Evolutionary conservation across 805 yeast species (phyloP).

Genomic region (Candida montana): DNA sequence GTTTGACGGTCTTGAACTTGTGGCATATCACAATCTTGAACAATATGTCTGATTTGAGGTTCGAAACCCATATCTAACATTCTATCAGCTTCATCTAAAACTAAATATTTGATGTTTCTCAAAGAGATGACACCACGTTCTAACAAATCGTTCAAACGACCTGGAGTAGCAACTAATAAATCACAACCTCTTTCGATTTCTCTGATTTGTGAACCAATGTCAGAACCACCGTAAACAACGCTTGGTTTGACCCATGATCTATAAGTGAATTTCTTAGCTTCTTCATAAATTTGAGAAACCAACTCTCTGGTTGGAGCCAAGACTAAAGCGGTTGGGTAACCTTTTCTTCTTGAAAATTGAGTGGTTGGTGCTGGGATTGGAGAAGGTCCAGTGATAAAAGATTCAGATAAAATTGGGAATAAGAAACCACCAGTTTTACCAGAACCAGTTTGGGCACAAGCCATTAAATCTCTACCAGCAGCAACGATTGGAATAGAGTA

Average conservation of each 20-base stretch:
- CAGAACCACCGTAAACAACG: slow-evolving; percentile 99
- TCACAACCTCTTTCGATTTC: slow-evolving; percentile 93
- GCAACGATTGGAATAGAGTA: slow-evolving; percentile 91
- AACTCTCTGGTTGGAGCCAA: slow-evolving; percentile 99
- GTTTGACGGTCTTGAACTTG: slow-evolving; percentile 88
- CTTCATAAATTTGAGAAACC: slow-evolving; percentile 94
- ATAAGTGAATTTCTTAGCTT: slow-evolving; percentile 91
- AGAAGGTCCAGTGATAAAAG: slow-evolving; percentile 84
- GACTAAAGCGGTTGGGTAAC: slow-evolving; percentile 89
- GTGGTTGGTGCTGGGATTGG: slow-evolving; percentile 40
- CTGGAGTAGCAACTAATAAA: slow-evolving; percentile 96
- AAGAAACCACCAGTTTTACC: slow-evolving; percentile 99
- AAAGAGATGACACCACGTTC: slow-evolving; percentile 94
- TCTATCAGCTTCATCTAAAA: slow-evolving; percentile 98
- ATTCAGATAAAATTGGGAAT: slow-evolving; percentile 94
- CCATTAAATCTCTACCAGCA: slow-evolving; percentile 88
- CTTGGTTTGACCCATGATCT: slow-evolving; percentile 98
- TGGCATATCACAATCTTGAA: slow-evolving; percentile 98
- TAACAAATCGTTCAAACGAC: slow-evolving; percentile 92
- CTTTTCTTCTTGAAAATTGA: slow-evolving; percentile 64
- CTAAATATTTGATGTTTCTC: slow-evolving; percentile 85
- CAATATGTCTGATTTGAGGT: slow-evolving; percentile 98
- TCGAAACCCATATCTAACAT: slow-evolving; percentile 99
- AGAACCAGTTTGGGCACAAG: slow-evolving; percentile 97
- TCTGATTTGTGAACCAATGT: slow-evolving; percentile 80